phyloP scores from a whole-genome alignment of 2,329 filamentous ascomycete species.

The Xylaria sp. region DNA sequence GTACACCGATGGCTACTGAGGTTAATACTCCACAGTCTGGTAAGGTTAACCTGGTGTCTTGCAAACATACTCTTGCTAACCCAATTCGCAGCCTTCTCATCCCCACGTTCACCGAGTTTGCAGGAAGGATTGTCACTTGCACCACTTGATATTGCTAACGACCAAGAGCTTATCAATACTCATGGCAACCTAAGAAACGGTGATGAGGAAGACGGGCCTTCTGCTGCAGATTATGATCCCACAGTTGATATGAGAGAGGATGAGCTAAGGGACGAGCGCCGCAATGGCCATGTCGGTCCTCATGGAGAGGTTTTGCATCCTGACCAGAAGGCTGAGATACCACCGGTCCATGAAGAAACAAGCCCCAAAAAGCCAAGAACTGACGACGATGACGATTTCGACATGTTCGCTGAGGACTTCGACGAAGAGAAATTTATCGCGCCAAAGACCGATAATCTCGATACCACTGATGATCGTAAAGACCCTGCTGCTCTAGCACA shows the following conservation, averaged over 20 bases:
- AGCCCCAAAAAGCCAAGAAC: conserved; percentile 58
- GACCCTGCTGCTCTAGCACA: conserved; percentile 60
- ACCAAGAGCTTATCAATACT: conserved; percentile 74
- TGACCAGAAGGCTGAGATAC: conserved; percentile 49
- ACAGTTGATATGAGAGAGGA: conserved; percentile 82
- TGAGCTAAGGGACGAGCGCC: conserved; percentile 67
- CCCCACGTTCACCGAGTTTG: conserved; percentile 58
- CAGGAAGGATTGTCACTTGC: conserved; percentile 67
- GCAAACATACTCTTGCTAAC: conserved; percentile 39
- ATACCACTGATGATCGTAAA: conserved; percentile 56
- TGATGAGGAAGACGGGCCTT: conserved; percentile 73
- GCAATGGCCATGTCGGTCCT: conserved; percentile 62
- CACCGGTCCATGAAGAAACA: conserved; percentile 52
- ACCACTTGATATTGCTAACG: conserved; percentile 72
- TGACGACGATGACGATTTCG: conserved; percentile 76
- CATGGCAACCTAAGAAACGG: conserved; percentile 56
- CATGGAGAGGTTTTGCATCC: conserved; percentile 68
- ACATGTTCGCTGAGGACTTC: conserved; percentile 91
- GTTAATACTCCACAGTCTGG: conserved; percentile 60
- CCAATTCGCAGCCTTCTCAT: conserved; percentile 44
- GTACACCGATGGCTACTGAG: conserved; percentile 55
- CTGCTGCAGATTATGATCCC: conserved; percentile 82
- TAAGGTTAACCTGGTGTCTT: conserved; percentile 48
- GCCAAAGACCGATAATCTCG: conserved; percentile 57
- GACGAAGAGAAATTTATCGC: conserved; percentile 73